Percentiles rank a stretch among this genome's conserved stretches.
These are phyloP conservation scores for Calocybe gangraenosa DNA, from an alignment of 768 basidiomycete species.

Conservation along the genomic window DNA sequence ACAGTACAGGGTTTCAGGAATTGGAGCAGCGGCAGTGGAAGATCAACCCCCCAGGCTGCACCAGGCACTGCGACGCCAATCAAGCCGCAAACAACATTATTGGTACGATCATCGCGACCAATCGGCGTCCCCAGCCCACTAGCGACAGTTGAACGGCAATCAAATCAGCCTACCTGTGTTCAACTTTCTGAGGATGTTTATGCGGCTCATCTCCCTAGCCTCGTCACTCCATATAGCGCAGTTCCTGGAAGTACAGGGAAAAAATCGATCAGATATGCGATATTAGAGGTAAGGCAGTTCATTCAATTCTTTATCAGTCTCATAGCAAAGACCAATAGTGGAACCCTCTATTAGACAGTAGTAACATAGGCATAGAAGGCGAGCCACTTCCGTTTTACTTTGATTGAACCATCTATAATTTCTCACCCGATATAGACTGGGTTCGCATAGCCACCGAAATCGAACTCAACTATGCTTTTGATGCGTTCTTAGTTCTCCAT, in stretches of 20 bases:
- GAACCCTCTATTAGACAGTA: conserved; percentile 84
- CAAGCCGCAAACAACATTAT: conserved; percentile 36
- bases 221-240: conserved; percentile 73
- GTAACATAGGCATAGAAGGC: conserved; percentile 84
- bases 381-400: conserved; percentile 5
- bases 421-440: conserved; percentile 57
- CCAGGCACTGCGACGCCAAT: conserved; percentile 19
- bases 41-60: conserved; percentile 42
- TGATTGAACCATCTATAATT: not conserved
- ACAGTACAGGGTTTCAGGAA: conserved; percentile 77
- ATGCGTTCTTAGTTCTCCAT: conserved; percentile 88
- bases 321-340: conserved; percentile 46
- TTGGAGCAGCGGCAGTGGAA: conserved; percentile 64
- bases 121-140: conserved; percentile 46
- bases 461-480: conserved; percentile 88
- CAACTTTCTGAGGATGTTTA: conserved; percentile 62
- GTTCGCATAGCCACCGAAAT: conserved; percentile 89
- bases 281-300: conserved; percentile 59
- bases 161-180: conserved; percentile 34
- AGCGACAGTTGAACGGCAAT: conserved; percentile 21
- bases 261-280: conserved; percentile 81
- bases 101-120: conserved; percentile 68
- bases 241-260: conserved; percentile 55
- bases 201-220: conserved; percentile 67
- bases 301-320: conserved; percentile 6